Conservation (phyloP, 108 stramenopile species). For the Craspedostauros australis region DNA sequence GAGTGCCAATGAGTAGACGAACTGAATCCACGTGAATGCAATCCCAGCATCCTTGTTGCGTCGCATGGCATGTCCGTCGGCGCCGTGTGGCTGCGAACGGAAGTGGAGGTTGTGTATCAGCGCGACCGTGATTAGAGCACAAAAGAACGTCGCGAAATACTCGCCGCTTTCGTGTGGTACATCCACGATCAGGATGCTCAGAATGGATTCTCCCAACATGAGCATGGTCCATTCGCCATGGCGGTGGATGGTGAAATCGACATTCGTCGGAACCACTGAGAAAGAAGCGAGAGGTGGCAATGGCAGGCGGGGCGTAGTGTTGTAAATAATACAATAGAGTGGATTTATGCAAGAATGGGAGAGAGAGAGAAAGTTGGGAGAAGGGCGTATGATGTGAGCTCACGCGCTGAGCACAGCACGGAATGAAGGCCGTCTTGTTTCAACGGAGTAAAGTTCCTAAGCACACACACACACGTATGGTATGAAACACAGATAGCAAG, state of each 20-base stretch:
- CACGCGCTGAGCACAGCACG: background rate
- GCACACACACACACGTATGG: background rate
- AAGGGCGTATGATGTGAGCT: too few species aligned
- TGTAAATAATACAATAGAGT: too few species aligned
- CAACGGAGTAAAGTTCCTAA: too few species aligned
- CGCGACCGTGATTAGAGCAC: conserved; percentile 23
- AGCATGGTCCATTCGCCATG: conserved; percentile 64
- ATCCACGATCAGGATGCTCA: conserved; percentile 40
- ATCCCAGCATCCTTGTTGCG: conserved; percentile 16
- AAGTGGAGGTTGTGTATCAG: conserved; percentile 33
- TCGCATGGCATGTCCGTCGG: conserved; percentile 33
- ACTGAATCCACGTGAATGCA: conserved; percentile 3
- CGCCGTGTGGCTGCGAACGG: conserved; percentile 27
- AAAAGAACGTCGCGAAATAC: conserved; percentile 24
- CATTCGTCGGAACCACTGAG: conserved; percentile 34
- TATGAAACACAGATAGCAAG: background rate
- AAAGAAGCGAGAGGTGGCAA: background rate
- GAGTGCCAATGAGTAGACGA: conserved; percentile 19
- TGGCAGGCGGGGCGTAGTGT: too few species aligned
- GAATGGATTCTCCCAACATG: conserved; percentile 52
- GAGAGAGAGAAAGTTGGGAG: background rate
- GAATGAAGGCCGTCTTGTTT: background rate
- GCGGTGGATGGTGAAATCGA: conserved; percentile 45
- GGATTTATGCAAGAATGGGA: background rate
- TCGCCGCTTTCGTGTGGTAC: background rate